These are phyloP conservation scores for Beta lomatogona DNA, from an alignment of 179 eudicot species.

Conservation along the genomic window DNA sequence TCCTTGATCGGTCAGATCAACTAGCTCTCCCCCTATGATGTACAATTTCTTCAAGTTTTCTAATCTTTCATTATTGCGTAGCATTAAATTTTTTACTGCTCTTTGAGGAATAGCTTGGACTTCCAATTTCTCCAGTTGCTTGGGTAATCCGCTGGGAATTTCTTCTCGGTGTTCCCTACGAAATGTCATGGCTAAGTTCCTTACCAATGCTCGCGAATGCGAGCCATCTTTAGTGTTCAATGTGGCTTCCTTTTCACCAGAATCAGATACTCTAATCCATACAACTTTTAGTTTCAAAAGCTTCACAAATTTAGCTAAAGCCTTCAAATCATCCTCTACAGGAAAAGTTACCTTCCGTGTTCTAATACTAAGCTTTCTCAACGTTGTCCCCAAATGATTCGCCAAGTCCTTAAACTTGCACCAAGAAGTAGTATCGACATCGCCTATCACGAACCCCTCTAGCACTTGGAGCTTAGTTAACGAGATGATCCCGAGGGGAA, in stretches of 20 bases:
- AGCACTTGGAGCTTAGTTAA: not conserved
- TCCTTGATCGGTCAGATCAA: not conserved
- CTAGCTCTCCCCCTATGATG: not conserved
- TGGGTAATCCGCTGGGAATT: not conserved
- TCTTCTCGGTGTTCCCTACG: not conserved
- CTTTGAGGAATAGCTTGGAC: not conserved
- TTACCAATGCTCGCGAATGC: not conserved
- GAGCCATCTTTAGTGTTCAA: not conserved
- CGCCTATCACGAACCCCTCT: conserved; percentile 11
- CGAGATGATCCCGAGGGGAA: not conserved
- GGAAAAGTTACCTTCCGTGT: not conserved
- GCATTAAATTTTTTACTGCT: not conserved
- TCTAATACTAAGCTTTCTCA: conserved; percentile 7
- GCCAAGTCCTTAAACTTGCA: conserved; percentile 16
- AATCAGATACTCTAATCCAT: not conserved
- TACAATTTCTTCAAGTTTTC: not conserved
- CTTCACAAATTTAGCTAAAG: not conserved
- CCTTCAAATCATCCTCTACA: not conserved
- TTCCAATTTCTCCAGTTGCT: conserved; percentile 1
- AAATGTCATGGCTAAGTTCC: not conserved
- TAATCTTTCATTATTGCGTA: no score
- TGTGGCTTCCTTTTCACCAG: not conserved
- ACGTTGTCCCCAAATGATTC: not conserved
- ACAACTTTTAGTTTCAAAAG: not conserved
- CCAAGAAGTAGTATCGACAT: not conserved